A percentile compares a stretch with the other conserved stretches of the same genome.
Evolutionary conservation across 306 rosid genomes (phyloP).

Genomic region (Lablab purpureus): DNA sequence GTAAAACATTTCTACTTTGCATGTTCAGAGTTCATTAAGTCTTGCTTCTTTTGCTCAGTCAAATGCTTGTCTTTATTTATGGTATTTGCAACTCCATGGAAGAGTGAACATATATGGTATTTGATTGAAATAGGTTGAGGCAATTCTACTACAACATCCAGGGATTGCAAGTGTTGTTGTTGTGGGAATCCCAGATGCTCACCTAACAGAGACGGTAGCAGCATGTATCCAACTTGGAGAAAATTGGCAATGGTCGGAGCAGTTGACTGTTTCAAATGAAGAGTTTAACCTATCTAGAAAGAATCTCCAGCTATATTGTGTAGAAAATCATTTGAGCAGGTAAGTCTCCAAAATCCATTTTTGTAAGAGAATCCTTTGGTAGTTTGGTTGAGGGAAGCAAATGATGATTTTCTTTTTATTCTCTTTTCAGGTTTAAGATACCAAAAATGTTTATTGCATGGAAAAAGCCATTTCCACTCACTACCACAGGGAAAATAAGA

Average conservation of each 20-base stretch:
- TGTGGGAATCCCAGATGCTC: constrained; percentile 80
- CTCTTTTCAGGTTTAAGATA: constrained; percentile 75
- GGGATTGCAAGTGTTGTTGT: constrained; percentile 68
- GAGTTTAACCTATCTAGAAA: constrained; percentile 54
- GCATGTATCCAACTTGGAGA: constrained; percentile 69
- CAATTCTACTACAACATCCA: constrained; percentile 70
- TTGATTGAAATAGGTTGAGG: constrained; percentile 69
- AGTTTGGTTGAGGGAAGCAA: constrained; percentile 21
- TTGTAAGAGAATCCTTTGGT: background rate
- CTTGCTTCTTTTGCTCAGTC: background rate
- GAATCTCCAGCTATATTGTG: constrained; percentile 62
- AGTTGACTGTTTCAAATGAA: constrained; percentile 37
- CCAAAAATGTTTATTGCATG: constrained; percentile 68
- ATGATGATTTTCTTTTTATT: constrained; percentile 17
- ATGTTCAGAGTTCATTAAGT: constrained; percentile 9
- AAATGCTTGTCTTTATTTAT: constrained; percentile 27
- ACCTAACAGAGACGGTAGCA: constrained; percentile 68
- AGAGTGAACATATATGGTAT: constrained; percentile 4
- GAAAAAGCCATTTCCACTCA: constrained; percentile 80
- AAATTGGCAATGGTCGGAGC: constrained; percentile 73
- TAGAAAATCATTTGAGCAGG: constrained; percentile 69
- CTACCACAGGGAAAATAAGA: constrained; percentile 72
- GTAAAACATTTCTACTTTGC: background rate
- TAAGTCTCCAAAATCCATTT: constrained; percentile 37
- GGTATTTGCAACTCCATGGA: constrained; percentile 15